phyloP scores from a whole-genome alignment of 306 rosid genomes.

The Castanea mollissima region DNA sequence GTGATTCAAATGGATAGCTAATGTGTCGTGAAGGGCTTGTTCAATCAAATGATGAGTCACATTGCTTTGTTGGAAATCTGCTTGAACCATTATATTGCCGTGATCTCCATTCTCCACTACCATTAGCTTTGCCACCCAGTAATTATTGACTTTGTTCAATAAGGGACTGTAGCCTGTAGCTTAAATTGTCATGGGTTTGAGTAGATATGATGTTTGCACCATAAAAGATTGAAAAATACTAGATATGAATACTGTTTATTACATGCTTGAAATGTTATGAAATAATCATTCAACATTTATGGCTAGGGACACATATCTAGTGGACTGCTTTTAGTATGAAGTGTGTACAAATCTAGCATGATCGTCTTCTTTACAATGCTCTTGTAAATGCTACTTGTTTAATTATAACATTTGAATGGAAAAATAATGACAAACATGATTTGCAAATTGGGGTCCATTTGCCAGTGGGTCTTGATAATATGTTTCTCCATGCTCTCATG shows the following conservation, averaged over 20 bases:
- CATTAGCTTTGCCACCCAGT: neutral
- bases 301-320: neutral
- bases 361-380: neutral
- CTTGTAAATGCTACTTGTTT: neutral
- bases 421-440: neutral
- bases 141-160: neutral
- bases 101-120: neutral
- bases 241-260: neutral
- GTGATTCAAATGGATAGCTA: slow-evolving; percentile 21
- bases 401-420: neutral
- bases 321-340: neutral
- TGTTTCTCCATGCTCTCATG: no score
- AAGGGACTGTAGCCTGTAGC: neutral
- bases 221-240: neutral
- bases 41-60: neutral
- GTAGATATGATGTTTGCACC: neutral
- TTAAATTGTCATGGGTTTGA: neutral
- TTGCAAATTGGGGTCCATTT: neutral
- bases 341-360: neutral
- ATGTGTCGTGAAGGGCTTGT: slow-evolving; percentile 8
- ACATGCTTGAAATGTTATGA: neutral
- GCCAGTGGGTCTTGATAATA: no score
- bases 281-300: neutral
- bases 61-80: neutral
- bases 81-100: neutral